Conservation (phyloP, 495 filamentous ascomycete species). For the Lentithecium fluviatile region DNA sequence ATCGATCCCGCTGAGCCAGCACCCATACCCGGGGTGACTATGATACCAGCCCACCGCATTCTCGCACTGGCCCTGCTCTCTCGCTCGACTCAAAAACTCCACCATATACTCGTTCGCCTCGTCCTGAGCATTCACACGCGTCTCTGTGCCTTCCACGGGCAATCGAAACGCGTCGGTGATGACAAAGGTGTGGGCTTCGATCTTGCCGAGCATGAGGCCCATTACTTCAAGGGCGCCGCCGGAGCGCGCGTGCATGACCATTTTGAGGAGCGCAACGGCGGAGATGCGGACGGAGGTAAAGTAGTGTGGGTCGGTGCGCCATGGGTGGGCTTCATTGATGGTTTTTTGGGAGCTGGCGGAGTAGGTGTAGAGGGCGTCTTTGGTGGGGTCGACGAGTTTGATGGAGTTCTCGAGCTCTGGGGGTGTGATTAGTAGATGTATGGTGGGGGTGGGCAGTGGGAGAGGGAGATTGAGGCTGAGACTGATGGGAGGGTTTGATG, state of each 20-base stretch:
- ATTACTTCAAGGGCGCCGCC: slow-evolving; percentile 93
- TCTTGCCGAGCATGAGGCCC: slow-evolving; percentile 98
- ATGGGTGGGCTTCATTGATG: slow-evolving; percentile 63
- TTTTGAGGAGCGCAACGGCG: slow-evolving; percentile 91
- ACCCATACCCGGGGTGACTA: slow-evolving; percentile 95
- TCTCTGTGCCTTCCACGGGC: slow-evolving; percentile 97
- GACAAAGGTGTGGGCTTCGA: slow-evolving; percentile 77
- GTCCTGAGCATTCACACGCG: slow-evolving; percentile 89
- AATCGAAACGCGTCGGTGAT: slow-evolving; percentile 93
- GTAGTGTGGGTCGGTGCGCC: slow-evolving; percentile 78
- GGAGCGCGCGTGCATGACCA: slow-evolving; percentile 97
- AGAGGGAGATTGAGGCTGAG: too few species aligned
- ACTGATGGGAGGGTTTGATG: background rate
- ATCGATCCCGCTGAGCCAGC: slow-evolving; percentile 97
- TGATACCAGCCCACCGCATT: slow-evolving; percentile 99
- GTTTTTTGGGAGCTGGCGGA: slow-evolving; percentile 63
- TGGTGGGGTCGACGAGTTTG: slow-evolving; percentile 75
- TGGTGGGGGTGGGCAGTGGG: too few species aligned
- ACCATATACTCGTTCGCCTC: slow-evolving; percentile 98
- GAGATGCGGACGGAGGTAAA: slow-evolving; percentile 94
- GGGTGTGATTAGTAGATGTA: background rate
- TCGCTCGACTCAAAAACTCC: slow-evolving; percentile 70
- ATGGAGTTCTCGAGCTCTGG: slow-evolving; percentile 87
- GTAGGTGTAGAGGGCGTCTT: slow-evolving; percentile 90
- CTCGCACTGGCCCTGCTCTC: slow-evolving; percentile 72